Conservation (phyloP, 2,329 filamentous ascomycete species). For the Fusarium nanum region DNA sequence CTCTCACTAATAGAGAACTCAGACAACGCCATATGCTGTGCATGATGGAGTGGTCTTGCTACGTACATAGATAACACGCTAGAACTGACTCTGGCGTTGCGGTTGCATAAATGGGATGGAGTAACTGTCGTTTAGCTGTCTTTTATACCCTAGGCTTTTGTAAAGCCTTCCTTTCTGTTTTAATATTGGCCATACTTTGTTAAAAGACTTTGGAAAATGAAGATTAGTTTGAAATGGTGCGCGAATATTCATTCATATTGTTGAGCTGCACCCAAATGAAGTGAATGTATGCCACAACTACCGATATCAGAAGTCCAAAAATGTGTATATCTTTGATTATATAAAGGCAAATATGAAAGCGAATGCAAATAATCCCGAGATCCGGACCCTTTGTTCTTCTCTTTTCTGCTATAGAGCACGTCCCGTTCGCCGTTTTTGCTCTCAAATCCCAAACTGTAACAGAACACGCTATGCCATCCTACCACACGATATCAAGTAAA, state of each 20-base stretch:
- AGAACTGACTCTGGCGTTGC: constrained; percentile 29
- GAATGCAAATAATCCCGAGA: neutral
- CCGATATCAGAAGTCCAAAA: neutral
- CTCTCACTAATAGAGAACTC: constrained; percentile 14
- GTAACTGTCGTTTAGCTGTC: constrained; percentile 35
- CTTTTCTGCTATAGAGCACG: neutral
- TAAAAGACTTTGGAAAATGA: constrained; percentile 5
- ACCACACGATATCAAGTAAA: constrained; percentile 29
- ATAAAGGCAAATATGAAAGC: neutral
- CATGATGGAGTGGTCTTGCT: constrained; percentile 27
- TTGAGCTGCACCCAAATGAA: neutral
- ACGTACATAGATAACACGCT: constrained; percentile 17
- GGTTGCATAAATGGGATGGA: constrained; percentile 27
- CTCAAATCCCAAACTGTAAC: constrained; percentile 28
- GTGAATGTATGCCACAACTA: neutral
- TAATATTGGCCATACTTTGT: constrained; percentile 6
- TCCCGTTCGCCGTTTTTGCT: constrained; percentile 26
- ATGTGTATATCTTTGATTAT: constrained; percentile 4
- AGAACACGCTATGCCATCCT: constrained; percentile 29
- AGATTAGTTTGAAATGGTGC: constrained; percentile 39
- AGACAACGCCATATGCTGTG: constrained; percentile 27
- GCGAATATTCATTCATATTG: constrained; percentile 33
- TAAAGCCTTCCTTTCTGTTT: constrained; percentile 2
- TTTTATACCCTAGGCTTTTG: constrained; percentile 44
- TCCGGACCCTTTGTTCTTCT: neutral